These are phyloP conservation scores for Hymenoscyphus albidus DNA, from an alignment of 2,329 filamentous ascomycete species.

Conservation along the genomic window DNA sequence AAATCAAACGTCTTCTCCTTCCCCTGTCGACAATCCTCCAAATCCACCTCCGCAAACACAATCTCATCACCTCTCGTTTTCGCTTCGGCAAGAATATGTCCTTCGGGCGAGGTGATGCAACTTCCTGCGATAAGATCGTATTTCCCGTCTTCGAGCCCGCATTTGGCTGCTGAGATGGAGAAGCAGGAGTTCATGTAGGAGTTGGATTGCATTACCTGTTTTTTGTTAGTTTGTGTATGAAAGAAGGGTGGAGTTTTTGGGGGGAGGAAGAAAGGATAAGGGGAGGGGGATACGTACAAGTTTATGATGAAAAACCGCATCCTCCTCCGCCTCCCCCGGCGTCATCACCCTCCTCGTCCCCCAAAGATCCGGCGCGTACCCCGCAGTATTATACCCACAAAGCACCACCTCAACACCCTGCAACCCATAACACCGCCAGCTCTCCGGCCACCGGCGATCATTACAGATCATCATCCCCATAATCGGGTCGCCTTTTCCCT, in stretches of 20 bases:
- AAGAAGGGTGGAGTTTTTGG: too few species aligned
- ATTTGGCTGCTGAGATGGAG: slow-evolving; percentile 46
- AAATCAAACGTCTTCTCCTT: slow-evolving; percentile 47
- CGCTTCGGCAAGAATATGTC: slow-evolving; percentile 48
- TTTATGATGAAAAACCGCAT: slow-evolving; percentile 50
- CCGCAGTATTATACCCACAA: slow-evolving; percentile 50
- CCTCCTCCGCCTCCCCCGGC: slow-evolving; percentile 41
- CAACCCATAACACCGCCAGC: slow-evolving; percentile 49
- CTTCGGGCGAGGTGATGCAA: slow-evolving; percentile 46
- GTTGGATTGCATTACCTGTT: slow-evolving; percentile 47
- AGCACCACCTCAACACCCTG: slow-evolving; percentile 47
- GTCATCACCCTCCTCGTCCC: slow-evolving; percentile 41
- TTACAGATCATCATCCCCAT: slow-evolving; percentile 55
- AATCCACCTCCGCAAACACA: slow-evolving; percentile 48
- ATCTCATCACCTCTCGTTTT: slow-evolving; percentile 47
- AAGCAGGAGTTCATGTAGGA: slow-evolving; percentile 52
- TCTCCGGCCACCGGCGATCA: slow-evolving; percentile 51
- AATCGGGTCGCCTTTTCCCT: slow-evolving; percentile 46
- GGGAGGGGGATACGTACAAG: not conserved
- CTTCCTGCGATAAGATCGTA: slow-evolving; percentile 47
- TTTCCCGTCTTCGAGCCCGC: slow-evolving; percentile 49
- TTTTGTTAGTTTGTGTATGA: not conserved
- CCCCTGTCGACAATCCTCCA: slow-evolving; percentile 44
- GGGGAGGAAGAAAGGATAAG: not conserved
- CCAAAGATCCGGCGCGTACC: slow-evolving; percentile 45